Evolutionary conservation across 2,329 filamentous ascomycete species (phyloP).

Genomic region (Domatiomyces globalis): DNA sequence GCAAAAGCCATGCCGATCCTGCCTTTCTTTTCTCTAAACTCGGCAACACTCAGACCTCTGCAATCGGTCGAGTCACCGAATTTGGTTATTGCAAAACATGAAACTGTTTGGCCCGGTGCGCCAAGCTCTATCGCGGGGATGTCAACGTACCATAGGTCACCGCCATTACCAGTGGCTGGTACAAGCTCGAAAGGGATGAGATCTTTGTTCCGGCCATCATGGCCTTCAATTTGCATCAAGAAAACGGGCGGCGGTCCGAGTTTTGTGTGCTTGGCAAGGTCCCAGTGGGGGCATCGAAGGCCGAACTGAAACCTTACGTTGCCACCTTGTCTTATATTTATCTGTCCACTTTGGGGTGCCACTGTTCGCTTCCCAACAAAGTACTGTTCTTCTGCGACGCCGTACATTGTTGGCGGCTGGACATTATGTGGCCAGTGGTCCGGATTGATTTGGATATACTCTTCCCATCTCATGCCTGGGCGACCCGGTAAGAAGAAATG

Average conservation of each 20-base stretch:
- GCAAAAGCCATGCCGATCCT: conserved; percentile 36
- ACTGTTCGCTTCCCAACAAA: conserved; percentile 45
- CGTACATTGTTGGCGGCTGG: conserved; percentile 34
- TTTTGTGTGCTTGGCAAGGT: conserved; percentile 49
- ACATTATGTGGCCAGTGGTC: conserved; percentile 29
- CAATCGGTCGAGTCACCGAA: conserved; percentile 38
- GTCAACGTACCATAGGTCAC: conserved; percentile 70
- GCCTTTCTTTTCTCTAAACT: conserved; percentile 33
- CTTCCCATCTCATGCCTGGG: conserved; percentile 52
- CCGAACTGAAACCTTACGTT: conserved; percentile 66
- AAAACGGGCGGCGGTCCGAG: conserved; percentile 53
- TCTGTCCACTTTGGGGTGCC: conserved; percentile 44
- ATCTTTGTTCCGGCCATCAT: conserved; percentile 54
- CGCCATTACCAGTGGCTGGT: conserved; percentile 43
- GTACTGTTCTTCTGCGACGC: conserved; percentile 33
- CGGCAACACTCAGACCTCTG: conserved; percentile 36
- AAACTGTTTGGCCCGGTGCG: conserved; percentile 52
- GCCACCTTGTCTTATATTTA: conserved; percentile 44
- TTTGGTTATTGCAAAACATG: conserved; percentile 46
- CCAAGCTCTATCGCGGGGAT: conserved; percentile 52
- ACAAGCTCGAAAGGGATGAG: conserved; percentile 50
- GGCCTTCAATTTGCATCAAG: conserved; percentile 51
- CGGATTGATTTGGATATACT: conserved; percentile 56
- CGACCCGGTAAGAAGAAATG: conserved; percentile 62
- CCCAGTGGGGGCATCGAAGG: conserved; percentile 72